Base-by-base conservation (phyloP, 2,329 filamentous ascomycete genomes). In the Aspergillus versicolor region DNA sequence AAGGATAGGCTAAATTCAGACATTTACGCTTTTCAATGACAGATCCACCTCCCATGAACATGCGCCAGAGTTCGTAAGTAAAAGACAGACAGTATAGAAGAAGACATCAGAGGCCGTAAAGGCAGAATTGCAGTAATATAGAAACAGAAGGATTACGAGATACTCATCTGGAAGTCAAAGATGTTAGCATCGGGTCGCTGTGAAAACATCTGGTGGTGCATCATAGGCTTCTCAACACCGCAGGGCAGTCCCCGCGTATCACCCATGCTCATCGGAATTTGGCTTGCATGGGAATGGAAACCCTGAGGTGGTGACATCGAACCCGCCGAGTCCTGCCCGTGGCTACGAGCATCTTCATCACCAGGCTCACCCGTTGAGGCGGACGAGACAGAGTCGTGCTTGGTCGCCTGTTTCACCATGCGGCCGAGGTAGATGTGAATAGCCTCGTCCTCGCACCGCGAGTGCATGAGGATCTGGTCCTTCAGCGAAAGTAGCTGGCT, bases 381-480 rank as follows among this genome's bases (percentile, higher is more conserved):
- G 3, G 43, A 52, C 13, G 40, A 52, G 12, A 48, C n/a, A 5
- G 43, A 30, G 3, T 52, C 54, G 1, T 48, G 40, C 5, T 42
- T 22, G n/a, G 72, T 71, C 42, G 73, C 72, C 47, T 65, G 68
- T 55, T 73, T 73, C 12, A 74, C 71, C 72, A 74, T 74, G 42
- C 69, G 70, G 1, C 71, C 70, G 1, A 74, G 63, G 56, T 74
- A 71, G 0, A 70, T 59, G 48, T 72, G 73, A 51, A 75, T 75
- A 1, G 71, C 68, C 38, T 73, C 68, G 32, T 75, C 72, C 2
- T 67, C 70, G 53, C 75, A 78, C 44, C 71, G 69, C 5, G 68
- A 70, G 60, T 77, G 75, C 50, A 69, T 70, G 38, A 77, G 55
- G 3, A 78, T 66, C 60, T 77, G 73, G 22, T 74, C 72, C 57